These are phyloP conservation scores for Termitomyces sp. DNA, from an alignment of 768 basidiomycete genomes.

Conservation along the genomic window DNA sequence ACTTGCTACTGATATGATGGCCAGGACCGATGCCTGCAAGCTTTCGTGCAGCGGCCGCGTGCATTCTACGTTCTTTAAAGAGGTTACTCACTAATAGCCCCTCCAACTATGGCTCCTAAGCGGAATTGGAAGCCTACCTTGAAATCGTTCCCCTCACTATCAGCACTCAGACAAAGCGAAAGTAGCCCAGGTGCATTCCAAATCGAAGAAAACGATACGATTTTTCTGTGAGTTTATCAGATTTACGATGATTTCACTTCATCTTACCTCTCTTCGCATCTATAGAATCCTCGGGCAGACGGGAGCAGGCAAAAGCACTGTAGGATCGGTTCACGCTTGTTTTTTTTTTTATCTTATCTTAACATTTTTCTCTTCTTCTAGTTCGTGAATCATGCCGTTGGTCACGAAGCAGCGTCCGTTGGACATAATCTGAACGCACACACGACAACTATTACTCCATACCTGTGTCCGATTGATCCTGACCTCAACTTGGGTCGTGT, in stretches of 20 bases:
- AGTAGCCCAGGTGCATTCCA: background rate
- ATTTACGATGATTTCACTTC: background rate
- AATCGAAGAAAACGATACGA: conserved; percentile 7
- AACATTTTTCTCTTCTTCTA: conserved; percentile 1
- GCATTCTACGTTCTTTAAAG: background rate
- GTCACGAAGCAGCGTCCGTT: conserved; percentile 16
- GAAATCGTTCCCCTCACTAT: conserved; percentile 1
- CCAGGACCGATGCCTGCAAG: conserved; percentile 8
- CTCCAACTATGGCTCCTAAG: conserved; percentile 3
- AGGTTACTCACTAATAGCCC: background rate
- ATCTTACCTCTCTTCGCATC: background rate
- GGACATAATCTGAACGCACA: conserved; percentile 25
- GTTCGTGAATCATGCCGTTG: conserved; percentile 27
- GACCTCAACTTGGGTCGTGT: conserved; percentile 12
- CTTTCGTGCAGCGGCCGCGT: conserved; percentile 9
- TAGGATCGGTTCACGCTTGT: conserved; percentile 1
- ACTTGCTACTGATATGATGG: background rate
- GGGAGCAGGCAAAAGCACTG: conserved; percentile 19
- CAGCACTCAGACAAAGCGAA: background rate
- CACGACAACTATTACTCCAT: conserved; percentile 20
- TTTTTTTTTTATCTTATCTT: background rate
- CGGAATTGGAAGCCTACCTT: conserved; percentile 1
- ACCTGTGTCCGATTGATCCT: background rate
- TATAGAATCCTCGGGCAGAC: conserved; percentile 16
- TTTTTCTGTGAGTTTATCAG: conserved; percentile 5